Evolutionary conservation across 371 early-diverging fungal genomes (phyloP).

Genomic region (Mortierella sp.): DNA sequence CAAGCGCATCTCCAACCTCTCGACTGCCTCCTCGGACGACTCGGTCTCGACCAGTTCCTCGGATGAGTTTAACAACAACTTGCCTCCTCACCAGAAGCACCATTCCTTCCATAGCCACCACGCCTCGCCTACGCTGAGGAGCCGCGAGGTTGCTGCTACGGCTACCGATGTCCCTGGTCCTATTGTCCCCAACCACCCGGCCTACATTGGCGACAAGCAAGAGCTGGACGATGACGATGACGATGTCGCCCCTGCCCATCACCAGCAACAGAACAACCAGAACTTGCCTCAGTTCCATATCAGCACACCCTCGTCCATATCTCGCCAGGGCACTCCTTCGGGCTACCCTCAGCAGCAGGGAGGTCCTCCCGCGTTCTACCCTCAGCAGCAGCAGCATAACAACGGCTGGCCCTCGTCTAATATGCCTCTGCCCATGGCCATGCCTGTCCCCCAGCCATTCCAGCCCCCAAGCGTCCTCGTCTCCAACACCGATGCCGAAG

Average conservation of each 20-base stretch:
- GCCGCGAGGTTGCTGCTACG: neutral
- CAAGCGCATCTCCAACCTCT: constrained; percentile 34
- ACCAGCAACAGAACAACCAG: constrained; percentile 18
- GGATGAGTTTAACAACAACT: constrained; percentile 35
- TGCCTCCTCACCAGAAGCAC: constrained; percentile 50
- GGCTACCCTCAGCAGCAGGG: neutral
- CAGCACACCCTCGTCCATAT: constrained; percentile 4
- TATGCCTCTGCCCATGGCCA: constrained; percentile 23
- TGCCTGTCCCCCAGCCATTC: constrained; percentile 13
- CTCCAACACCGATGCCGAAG: constrained; percentile 2
- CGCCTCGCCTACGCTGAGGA: constrained; percentile 16
- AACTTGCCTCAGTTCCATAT: neutral
- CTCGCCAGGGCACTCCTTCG: neutral
- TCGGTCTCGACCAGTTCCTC: constrained; percentile 24
- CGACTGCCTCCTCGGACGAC: constrained; percentile 29
- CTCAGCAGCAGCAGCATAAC: constrained; percentile 10
- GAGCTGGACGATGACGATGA: constrained; percentile 45
- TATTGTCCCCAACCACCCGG: constrained; percentile 17
- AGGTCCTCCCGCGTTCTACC: too few relatives aligned
- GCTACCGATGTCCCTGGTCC: neutral
- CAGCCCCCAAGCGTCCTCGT: neutral
- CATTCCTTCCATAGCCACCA: constrained; percentile 51
- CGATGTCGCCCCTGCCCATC: constrained; percentile 8
- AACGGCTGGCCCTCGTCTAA: neutral
- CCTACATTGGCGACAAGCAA: constrained; percentile 39